Evolutionary conservation across 805 yeast species (phyloP), one percentile per base, ranked within the genome.

Genomic region (Yamadazyma laniorum): DNA sequence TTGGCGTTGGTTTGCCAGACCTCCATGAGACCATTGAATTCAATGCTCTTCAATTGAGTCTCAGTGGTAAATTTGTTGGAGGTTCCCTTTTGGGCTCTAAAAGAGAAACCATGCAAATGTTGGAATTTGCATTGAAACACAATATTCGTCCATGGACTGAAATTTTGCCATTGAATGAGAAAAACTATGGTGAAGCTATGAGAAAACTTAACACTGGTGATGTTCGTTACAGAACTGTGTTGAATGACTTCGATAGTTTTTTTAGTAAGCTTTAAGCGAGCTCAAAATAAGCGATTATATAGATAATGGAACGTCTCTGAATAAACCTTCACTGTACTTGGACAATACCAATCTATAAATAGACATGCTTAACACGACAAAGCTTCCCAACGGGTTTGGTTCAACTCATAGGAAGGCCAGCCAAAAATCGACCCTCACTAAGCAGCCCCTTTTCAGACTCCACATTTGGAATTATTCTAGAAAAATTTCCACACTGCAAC

Each of bases 191-290:
- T 16, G 44, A 49, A 32, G 72, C 63, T 7, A 52, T 68, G 49
- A 53, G 52, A 32, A 58, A 61, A 45, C 56, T 60, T 32, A 56
- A 55, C 29, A 43, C 52, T 17, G 59, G 63, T 32, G 65, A 61
- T 15, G 70, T 61, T 34, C 58, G 60, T 37, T 69, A 64, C 58
- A 74, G 88, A 65, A 77, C 75, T 52, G 81, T 80, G 5, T 62
- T 82, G 45, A 71, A 74, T 34, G 79, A 75, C 16, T 78, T 63
- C 55, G 75, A 79, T 49, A 63, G 74, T 51, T 43, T 15, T 14
- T 41, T 35, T 21, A 23, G 17, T 5, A n/a, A 25, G n/a, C n/a
- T n/a, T n/a, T n/a, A n/a, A n/a, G n/a, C n/a, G n/a, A n/a, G n/a
- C n/a, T n/a, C 21, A 15, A 29, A 16, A 29, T 29, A n/a, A n/a